Evolutionary conservation across 345 rosid genomes (phyloP), one percentile per base, ranked within the genome.

Genomic region (Aquilaria sinensis): DNA sequence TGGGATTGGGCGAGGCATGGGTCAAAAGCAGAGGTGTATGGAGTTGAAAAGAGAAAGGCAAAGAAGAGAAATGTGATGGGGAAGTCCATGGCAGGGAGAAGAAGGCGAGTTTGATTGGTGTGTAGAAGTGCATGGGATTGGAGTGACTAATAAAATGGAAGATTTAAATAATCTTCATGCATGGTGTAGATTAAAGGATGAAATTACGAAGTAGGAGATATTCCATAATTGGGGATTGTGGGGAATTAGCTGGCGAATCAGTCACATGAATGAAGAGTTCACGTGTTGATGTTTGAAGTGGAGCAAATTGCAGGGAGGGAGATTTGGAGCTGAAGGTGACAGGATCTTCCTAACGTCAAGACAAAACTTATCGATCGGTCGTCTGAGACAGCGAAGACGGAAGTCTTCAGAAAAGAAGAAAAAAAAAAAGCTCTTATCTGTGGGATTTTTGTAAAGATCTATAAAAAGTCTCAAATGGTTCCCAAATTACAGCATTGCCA

Each of bases 1-100:
- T 80, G 82, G 5, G 73, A 57, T 51, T 63, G 70, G 14, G 81
- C 32, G 1, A 78, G 65, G 62, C 94, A 92, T 2, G 81, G 72
- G 56, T 81, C 86, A 9, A 62, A 56, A 31, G 87, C 75, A 12
- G 56, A 65, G 61, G 81, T 67, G 53, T 59, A 29, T 30, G 83
- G 66, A 53, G 62, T 13, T 32, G 81, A 67, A 70, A 75, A 46
- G 14, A 79, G 66, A 54, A 81, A 75, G 61, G 79, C 73, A 51
- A 72, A 73, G 66, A 81, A 58, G 70, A 87, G 49, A 64, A 69
- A 51, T 3, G 63, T 56, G 2, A 69, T 41, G 15, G 64, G 33
- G 68, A 64, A 67, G 69, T 77, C 84, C 93, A 91, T 85, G 72
- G 33, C 10, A 60, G 62, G 12, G 47, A 31, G 50, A 52, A 56